Percentiles rank a stretch among this genome's conserved stretches.
Evolutionary conservation across 1,284 basidiomycete genomes (phyloP).

Genomic region (Taiwanofungus camphoratus): DNA sequence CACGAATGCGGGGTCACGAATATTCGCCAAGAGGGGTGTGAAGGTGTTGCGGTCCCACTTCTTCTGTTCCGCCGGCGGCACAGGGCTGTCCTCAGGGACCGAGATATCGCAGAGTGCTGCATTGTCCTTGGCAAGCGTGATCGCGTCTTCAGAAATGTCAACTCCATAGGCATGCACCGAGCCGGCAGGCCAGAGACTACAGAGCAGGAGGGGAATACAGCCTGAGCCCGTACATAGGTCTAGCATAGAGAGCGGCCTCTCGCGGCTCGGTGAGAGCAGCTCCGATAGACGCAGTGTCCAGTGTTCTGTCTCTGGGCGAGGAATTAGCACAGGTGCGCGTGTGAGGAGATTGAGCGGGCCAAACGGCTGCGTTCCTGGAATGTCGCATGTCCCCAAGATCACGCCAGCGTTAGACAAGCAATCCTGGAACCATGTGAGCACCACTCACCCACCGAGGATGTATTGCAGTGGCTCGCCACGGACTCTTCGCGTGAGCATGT

Average conservation of each 20-base stretch:
- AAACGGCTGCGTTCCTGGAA: conserved; percentile 80
- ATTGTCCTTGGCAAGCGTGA: conserved; percentile 72
- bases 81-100: conserved; percentile 6
- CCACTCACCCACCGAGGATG: conserved; percentile 67
- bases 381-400: conserved; percentile 2
- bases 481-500: conserved; percentile 51
- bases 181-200: conserved; percentile 51
- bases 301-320: conserved; percentile 88
- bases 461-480: conserved; percentile 85
- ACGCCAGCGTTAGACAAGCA: too few species aligned
- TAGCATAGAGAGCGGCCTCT: conserved; percentile 49
- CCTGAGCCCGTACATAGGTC: conserved; percentile 91
- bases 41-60: conserved; percentile 37
- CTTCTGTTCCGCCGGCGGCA: background rate
- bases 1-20: conserved; percentile 36
- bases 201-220: conserved; percentile 81
- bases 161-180: conserved; percentile 55
- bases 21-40: conserved; percentile 40
- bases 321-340: conserved; percentile 80
- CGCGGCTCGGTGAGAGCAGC: conserved; percentile 32
- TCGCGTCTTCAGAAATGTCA: conserved; percentile 66
- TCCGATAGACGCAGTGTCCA: conserved; percentile 61
- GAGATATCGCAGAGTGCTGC: conserved; percentile 39
- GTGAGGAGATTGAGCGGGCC: conserved; percentile 69
- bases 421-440: too few species aligned